A percentile compares a stretch with the other conserved stretches of the same genome.
These are phyloP conservation scores for Clarireedia hainanense DNA, from an alignment of 2,329 filamentous ascomycete genomes.

Conservation along the genomic window DNA sequence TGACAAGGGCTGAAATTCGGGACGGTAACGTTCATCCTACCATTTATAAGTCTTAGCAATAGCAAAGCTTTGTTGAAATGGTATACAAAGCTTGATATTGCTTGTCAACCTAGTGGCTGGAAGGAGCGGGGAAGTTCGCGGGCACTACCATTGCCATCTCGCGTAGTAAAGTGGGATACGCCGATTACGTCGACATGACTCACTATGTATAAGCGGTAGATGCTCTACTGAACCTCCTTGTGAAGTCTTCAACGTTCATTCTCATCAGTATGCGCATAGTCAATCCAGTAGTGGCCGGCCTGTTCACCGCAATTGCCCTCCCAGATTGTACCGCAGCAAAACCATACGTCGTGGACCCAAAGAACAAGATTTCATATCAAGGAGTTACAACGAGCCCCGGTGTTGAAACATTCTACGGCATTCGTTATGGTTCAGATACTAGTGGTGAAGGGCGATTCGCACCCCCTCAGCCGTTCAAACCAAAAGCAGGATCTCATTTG, in stretches of 20 bases:
- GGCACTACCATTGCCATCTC: too few species aligned
- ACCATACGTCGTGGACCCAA: conserved; percentile 18
- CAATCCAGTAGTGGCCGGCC: not conserved
- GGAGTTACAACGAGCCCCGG: conserved; percentile 35
- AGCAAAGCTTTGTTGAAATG: too few species aligned
- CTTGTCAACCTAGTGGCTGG: too few species aligned
- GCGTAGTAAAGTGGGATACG: too few species aligned
- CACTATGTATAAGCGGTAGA: too few species aligned
- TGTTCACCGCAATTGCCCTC: not conserved
- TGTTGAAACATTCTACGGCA: conserved; percentile 40
- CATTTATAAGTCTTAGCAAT: too few species aligned
- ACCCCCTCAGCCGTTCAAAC: conserved; percentile 33
- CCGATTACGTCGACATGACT: too few species aligned
- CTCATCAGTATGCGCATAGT: not conserved
- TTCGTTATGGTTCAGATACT: conserved; percentile 40
- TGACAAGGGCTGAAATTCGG: too few species aligned
- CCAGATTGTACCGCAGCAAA: not conserved
- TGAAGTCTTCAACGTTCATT: not conserved
- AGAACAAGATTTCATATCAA: conserved; percentile 32
- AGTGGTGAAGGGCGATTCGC: conserved; percentile 38
- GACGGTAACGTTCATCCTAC: too few species aligned
- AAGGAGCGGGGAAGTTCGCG: too few species aligned
- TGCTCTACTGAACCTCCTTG: not conserved
- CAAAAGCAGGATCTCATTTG: conserved; percentile 29
- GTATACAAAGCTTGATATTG: too few species aligned